These are phyloP conservation scores for Leccinum broughii DNA, from an alignment of 768 basidiomycete genomes.

Conservation along the genomic window DNA sequence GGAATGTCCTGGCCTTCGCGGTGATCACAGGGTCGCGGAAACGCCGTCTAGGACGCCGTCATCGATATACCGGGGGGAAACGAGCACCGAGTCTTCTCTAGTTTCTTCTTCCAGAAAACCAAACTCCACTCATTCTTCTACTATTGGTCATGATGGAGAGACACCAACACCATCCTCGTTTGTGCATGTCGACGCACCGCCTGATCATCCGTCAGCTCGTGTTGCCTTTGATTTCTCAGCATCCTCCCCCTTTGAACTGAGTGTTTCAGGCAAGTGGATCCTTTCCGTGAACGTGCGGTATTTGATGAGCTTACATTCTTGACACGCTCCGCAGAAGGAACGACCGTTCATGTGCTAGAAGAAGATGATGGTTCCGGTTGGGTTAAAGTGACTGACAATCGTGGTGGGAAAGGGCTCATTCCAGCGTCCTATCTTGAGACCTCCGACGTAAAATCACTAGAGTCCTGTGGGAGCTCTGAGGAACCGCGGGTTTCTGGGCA, in stretches of 20 bases:
- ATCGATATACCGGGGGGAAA: conserved; percentile 35
- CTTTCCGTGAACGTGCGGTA: conserved; percentile 6
- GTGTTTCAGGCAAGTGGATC: conserved; percentile 52
- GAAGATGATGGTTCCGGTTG: conserved; percentile 86
- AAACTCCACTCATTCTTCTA: conserved; percentile 8
- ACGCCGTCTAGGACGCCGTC: conserved; percentile 34
- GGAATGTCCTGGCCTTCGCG: conserved; percentile 48
- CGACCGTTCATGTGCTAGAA: conserved; percentile 64
- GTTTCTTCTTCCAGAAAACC: conserved; percentile 8
- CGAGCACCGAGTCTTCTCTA: conserved; percentile 20
- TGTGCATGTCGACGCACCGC: conserved; percentile 41
- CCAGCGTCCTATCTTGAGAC: conserved; percentile 79
- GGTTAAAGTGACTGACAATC: conserved; percentile 68
- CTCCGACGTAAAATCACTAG: conserved; percentile 29
- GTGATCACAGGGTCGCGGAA: conserved; percentile 28
- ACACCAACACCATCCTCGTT: conserved; percentile 60
- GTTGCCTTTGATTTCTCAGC: conserved; percentile 76
- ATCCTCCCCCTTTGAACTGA: conserved; percentile 76
- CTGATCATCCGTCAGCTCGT: conserved; percentile 49
- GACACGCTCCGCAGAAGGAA: conserved; percentile 51
- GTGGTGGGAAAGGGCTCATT: conserved; percentile 68
- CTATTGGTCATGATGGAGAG: conserved; percentile 11
- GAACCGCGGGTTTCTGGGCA: conserved; percentile 40
- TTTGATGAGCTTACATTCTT: conserved; percentile 13
- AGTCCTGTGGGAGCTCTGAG: conserved; percentile 14